Evolutionary conservation across 768 basidiomycete genomes (phyloP), one percentile per base, ranked within the genome.

Genomic region (Neoboletus magnificus): DNA sequence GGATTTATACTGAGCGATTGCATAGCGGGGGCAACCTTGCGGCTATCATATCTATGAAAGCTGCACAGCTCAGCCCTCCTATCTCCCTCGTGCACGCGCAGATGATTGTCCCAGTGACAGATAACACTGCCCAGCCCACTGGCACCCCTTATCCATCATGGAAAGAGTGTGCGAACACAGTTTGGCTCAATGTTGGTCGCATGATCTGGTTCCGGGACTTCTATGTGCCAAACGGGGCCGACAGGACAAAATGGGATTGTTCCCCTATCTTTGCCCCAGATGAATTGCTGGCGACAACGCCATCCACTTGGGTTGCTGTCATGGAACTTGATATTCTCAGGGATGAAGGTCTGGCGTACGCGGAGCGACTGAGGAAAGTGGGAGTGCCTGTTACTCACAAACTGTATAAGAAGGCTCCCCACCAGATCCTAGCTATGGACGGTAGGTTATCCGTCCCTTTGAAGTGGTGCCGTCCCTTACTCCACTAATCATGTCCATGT

Each of bases 391-490:
- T 81, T 13, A 78, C 85, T 53, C 70, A 80, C 4, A 79, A 78
- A 62, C 66, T 83, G 22, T 90, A 89, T 67, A 75, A 79, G 61
- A 79, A 78, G 15, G 84, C 82, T 5, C 88, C 87, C 29, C 87
- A 89, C 73, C 86, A 81, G 1, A 81, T 87, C 41, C 82, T 89
- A 80, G 83, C 82, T 7, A 86, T 89, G 85, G 86, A 89, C 57
- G 84, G 86, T 85, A 57, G 57, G 83, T 47, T 16, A 13, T 45
- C 37, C 30, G 36, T 39, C 13, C 15, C 29, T 39, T 32, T 18
- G 15, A n/a, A n/a, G 11, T 29, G 35, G 33, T 44, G 3, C 8
- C 42, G 10, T 40, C 11, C 5, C 48, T 56, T 4, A 58, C n/a
- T 25, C 15, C 12, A n/a, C 43, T 27, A 20, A 60, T 42, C 15